Base-by-base conservation (phyloP, 2,329 filamentous ascomycete species). In the Cyclaneusma minus region DNA sequence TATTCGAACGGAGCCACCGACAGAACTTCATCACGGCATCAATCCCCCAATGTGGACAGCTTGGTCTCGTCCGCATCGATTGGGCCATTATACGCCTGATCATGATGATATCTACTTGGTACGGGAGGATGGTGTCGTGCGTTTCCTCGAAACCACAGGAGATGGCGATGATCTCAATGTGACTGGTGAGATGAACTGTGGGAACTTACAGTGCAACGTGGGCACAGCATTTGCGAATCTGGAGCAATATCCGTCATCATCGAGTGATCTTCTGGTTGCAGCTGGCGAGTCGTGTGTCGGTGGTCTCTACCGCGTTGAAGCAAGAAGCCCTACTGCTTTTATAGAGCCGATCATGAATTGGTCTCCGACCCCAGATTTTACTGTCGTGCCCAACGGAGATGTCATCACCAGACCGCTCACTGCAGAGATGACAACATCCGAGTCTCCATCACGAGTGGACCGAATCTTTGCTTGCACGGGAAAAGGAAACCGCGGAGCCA, bases 51-150 rank as follows among this genome's bases (percentile, higher is more conserved):
- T 81, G 3, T 94, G 84, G 80, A 78, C 77, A 3, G 70, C 78
- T 13, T 98, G 87, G 85, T 71, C 82, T 15, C 68, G 81, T 32
- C 79, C 84, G 2, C 64, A 70, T 32, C 72, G 87, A 6, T 64
- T 25, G 5, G 29, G 71, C 13, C 63, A 63, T 32, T 77, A 75
- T 37, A 65, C 66, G 27, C 55, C 64, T 28, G 62, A 57, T 11
- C 70, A 73, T 18, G 89, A 95, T 43, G 71, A 76, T 32, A 71
- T 95, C 25, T 93, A 89, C 43, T 56, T 98, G 10, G 80, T 78
- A 7, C 71, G 85, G 29, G 87, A 95, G 51, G 87, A 95, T 44
- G 89, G 89, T 3, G 58, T 74, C 25, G 63, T 94, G 7, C 66
- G 74, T 28, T 80, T 77, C 36, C 51, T 87, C 4, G 73, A 83